These are phyloP conservation scores for Puya raimondii DNA, from an alignment of 176 grass and related monocot species.

Conservation along the genomic window DNA sequence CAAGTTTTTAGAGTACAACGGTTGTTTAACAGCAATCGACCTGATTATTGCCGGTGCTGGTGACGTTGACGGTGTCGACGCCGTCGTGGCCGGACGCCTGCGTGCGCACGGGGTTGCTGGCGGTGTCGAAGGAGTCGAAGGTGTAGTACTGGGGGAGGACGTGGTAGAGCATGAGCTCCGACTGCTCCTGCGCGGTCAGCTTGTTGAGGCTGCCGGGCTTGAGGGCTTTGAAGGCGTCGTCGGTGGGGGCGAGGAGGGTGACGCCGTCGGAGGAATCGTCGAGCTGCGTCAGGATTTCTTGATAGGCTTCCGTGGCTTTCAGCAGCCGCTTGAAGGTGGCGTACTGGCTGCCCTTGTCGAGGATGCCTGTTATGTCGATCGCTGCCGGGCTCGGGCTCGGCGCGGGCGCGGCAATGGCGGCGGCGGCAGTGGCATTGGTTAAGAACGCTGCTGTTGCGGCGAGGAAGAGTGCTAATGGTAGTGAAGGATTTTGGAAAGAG, in stretches of 20 bases:
- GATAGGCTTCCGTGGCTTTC: conserved; percentile 43
- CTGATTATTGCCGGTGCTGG: conserved; percentile 14
- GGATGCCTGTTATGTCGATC: conserved; percentile 32
- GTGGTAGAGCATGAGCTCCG: conserved; percentile 44
- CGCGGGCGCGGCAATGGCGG: conserved; percentile 4
- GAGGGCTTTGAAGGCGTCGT: conserved; percentile 31
- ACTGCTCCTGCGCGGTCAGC: conserved; percentile 32
- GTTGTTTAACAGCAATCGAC: no score
- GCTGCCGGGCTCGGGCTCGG: conserved; percentile 21
- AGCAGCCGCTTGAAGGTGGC: conserved; percentile 40
- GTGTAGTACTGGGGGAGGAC: conserved; percentile 42
- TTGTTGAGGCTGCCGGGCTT: conserved; percentile 34
- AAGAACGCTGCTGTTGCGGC: background rate
- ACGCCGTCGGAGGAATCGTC: conserved; percentile 27
- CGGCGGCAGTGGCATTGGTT: conserved; percentile 3
- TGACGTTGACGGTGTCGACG: conserved; percentile 37
- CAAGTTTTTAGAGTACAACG: no score
- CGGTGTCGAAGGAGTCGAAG: conserved; percentile 32
- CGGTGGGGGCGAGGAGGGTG: conserved; percentile 33
- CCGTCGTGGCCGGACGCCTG: conserved; percentile 32
- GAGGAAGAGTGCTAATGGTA: conserved; percentile 3
- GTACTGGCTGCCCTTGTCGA: conserved; percentile 32
- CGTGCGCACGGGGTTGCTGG: conserved; percentile 40
- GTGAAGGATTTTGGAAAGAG: conserved; percentile 11
- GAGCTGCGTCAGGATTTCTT: conserved; percentile 30